A percentile compares a stretch with the other conserved stretches of the same genome.
phyloP scores from a whole-genome alignment of 1,284 basidiomycete genomes.

The Wolfiporia cocos region DNA sequence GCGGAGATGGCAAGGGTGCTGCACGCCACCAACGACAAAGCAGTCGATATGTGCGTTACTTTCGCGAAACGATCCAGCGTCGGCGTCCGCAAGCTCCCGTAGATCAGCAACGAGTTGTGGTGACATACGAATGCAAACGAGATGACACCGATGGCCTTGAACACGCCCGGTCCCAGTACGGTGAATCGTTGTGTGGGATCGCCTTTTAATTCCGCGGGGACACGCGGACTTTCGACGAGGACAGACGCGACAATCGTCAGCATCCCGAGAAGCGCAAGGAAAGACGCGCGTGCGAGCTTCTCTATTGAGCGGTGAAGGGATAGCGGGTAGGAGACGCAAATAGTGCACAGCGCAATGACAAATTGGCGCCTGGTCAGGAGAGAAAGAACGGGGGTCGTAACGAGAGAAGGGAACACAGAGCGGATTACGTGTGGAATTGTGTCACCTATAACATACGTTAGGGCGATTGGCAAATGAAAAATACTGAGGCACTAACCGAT shows the following conservation, averaged over 20 bases:
- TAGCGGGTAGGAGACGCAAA: constrained; percentile 89
- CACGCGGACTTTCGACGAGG: constrained; percentile 79
- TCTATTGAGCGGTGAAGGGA: constrained; percentile 97
- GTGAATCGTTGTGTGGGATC: constrained; percentile 67
- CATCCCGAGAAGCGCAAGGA: constrained; percentile 90
- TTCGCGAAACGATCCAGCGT: constrained; percentile 92
- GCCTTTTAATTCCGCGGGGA: constrained; percentile 77
- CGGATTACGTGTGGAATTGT: constrained; percentile 94
- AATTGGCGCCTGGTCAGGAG: constrained; percentile 85
- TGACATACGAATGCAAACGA: constrained; percentile 94
- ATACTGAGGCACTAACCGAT: constrained; percentile 42
- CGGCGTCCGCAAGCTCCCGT: constrained; percentile 88
- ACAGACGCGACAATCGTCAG: constrained; percentile 89
- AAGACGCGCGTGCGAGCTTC: constrained; percentile 90
- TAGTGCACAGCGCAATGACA: constrained; percentile 80
- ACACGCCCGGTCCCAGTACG: constrained; percentile 71
- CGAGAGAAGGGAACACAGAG: constrained; percentile 77
- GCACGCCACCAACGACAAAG: constrained; percentile 78
- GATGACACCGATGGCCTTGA: constrained; percentile 93
- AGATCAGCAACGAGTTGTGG: constrained; percentile 92
- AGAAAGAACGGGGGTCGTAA: constrained; percentile 62
- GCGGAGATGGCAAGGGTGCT: constrained; percentile 85
- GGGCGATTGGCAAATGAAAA: constrained; percentile 35
- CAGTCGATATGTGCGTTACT: constrained; percentile 90
- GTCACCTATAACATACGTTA: constrained; percentile 58